These are phyloP conservation scores for Niveomyces coronatus DNA, from an alignment of 2,329 filamentous ascomycete genomes.

Conservation along the genomic window DNA sequence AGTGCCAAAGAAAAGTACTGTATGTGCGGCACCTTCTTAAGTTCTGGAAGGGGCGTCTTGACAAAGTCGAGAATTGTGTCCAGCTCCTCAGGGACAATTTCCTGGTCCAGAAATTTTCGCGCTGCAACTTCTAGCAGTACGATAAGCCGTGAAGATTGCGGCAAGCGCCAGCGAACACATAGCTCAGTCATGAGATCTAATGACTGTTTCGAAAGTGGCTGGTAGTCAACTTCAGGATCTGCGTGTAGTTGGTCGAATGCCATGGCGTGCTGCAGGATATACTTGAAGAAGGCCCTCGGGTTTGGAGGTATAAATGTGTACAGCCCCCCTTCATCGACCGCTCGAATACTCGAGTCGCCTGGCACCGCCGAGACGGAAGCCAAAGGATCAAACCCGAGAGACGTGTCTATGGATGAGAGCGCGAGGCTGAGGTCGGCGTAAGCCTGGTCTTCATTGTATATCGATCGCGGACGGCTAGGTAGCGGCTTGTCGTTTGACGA, in stretches of 20 bases:
- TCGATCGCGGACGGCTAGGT: slow-evolving; percentile 37
- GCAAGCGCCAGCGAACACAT: slow-evolving; percentile 79
- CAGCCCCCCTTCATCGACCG: slow-evolving; percentile 49
- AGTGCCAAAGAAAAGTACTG: slow-evolving; percentile 41
- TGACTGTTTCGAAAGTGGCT: slow-evolving; percentile 64
- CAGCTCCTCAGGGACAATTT: slow-evolving; percentile 70
- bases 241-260: slow-evolving; percentile 50
- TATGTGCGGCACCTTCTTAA: slow-evolving; percentile 51
- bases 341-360: slow-evolving; percentile 43
- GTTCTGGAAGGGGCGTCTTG: slow-evolving; percentile 59
- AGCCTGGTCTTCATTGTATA: slow-evolving; percentile 37
- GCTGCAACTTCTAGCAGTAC: slow-evolving; percentile 75
- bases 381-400: slow-evolving; percentile 51
- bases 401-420: slow-evolving; percentile 33
- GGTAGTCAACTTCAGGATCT: slow-evolving; percentile 37
- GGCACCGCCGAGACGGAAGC: slow-evolving; percentile 58
- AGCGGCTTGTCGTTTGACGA: slow-evolving; percentile 50
- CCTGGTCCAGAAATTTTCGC: slow-evolving; percentile 75
- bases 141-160: slow-evolving; percentile 68
- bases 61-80: slow-evolving; percentile 75
- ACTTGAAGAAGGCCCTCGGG: slow-evolving; percentile 71
- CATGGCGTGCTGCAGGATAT: slow-evolving; percentile 69
- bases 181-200: slow-evolving; percentile 77
- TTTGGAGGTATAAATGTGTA: slow-evolving; percentile 89
- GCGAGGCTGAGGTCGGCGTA: slow-evolving; percentile 44